Conservation (phyloP, 2,329 filamentous ascomycete genomes). For the Periconia macrospinosa region DNA sequence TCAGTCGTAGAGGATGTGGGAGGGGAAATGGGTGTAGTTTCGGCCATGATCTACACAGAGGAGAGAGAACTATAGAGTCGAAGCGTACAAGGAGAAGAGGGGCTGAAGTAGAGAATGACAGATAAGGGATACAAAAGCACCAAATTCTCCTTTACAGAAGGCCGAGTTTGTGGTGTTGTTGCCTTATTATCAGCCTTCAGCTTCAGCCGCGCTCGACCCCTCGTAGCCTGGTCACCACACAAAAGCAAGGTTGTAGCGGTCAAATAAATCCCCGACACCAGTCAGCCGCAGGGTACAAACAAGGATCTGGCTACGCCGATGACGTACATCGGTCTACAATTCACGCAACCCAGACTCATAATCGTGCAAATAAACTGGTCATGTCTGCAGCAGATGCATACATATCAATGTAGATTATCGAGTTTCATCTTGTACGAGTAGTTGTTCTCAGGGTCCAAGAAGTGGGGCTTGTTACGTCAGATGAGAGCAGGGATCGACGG, state of each 20-base stretch:
- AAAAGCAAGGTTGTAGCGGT: not conserved
- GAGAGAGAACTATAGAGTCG: no score
- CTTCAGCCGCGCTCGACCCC: not conserved
- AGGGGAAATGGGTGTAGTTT: slow-evolving; percentile 14
- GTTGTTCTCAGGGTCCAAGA: not conserved
- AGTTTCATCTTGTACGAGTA: no score
- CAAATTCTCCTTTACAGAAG: not conserved
- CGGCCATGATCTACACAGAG: not conserved
- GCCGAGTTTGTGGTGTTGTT: not conserved
- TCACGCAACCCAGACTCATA: no score
- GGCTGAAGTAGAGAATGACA: no score
- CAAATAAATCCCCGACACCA: not conserved
- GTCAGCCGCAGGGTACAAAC: not conserved
- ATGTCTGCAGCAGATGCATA: no score
- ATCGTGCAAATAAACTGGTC: no score
- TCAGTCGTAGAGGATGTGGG: slow-evolving; percentile 4
- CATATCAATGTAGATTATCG: no score
- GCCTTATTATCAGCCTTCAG: not conserved
- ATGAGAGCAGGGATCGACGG: not conserved
- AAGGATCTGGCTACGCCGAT: not conserved
- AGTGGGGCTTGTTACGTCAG: not conserved
- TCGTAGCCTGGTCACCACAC: not conserved
- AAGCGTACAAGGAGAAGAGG: no score
- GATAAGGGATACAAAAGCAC: no score
- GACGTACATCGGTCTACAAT: not conserved